A percentile compares a stretch with the other conserved stretches of the same genome.
These are phyloP conservation scores for Pholiota molesta DNA, from an alignment of 768 basidiomycete species.

Conservation along the genomic window DNA sequence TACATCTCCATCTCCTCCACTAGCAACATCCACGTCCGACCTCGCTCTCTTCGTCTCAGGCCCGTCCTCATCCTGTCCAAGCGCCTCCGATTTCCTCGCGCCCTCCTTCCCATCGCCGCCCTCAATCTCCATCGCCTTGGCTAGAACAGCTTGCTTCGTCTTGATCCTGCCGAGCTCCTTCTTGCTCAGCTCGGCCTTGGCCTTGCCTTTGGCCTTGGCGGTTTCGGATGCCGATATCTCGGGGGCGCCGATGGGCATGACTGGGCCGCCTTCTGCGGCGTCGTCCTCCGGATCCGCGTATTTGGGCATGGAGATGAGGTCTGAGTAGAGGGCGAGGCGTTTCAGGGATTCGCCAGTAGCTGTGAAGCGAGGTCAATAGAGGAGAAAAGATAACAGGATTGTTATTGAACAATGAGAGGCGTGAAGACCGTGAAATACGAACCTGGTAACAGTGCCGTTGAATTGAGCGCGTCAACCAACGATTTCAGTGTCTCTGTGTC, in stretches of 20 bases:
- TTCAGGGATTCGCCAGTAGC: constrained; percentile 53
- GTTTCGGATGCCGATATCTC: constrained; percentile 27
- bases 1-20: constrained; percentile 20
- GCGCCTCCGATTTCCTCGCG: constrained; percentile 15
- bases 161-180: constrained; percentile 53
- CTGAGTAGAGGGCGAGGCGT: constrained; percentile 61
- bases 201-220: constrained; percentile 21
- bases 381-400: neutral
- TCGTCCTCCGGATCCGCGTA: constrained; percentile 26
- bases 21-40: constrained; percentile 24
- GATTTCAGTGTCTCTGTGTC: constrained; percentile 22
- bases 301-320: constrained; percentile 64
- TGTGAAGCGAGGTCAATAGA: constrained; percentile 23
- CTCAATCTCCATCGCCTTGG: constrained; percentile 31
- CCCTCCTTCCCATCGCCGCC: constrained; percentile 4
- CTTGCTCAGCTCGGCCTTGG: constrained; percentile 39
- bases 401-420: neutral
- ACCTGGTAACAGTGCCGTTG: constrained; percentile 50
- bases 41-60: constrained; percentile 39
- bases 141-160: constrained; percentile 49
- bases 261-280: neutral
- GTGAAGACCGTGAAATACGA: constrained; percentile 7
- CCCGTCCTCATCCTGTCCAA: constrained; percentile 23
- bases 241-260: constrained; percentile 27
- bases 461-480: constrained; percentile 49